Percentiles rank a stretch among this genome's conserved stretches.
phyloP scores from a whole-genome alignment of 192 early-diverging fungal genomes.

The Mortierella hygrophila region DNA sequence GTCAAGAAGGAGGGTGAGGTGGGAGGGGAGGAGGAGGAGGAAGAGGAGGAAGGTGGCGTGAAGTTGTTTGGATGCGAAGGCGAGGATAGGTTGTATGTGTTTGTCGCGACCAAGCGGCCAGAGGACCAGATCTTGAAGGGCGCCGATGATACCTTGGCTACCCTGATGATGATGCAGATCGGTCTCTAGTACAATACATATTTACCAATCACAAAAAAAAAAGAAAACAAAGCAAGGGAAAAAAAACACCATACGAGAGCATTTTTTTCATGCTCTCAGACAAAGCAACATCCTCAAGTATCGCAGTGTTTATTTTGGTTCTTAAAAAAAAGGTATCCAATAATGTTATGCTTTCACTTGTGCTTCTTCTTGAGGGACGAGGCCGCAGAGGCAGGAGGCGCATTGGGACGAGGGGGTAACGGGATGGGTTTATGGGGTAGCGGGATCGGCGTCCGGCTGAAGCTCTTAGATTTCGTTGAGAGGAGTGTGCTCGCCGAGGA shows the following conservation, averaged over 20 bases:
- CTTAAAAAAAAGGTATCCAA: background rate
- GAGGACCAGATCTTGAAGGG: slow-evolving; percentile 46
- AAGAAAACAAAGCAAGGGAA: background rate
- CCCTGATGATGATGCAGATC: slow-evolving; percentile 59
- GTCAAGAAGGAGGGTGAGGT: background rate
- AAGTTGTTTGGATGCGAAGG: slow-evolving; percentile 58
- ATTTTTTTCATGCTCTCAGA: too few relatives aligned
- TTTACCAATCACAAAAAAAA: background rate
- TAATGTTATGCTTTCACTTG: slow-evolving; percentile 11
- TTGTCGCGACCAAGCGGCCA: slow-evolving; percentile 53
- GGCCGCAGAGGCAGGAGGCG: background rate
- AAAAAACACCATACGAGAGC: background rate
- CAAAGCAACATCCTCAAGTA: too few relatives aligned
- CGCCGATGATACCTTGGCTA: slow-evolving; percentile 64
- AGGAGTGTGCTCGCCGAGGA: background rate
- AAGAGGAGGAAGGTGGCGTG: background rate
- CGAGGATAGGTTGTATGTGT: slow-evolving; percentile 46
- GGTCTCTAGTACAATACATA: slow-evolving; percentile 15
- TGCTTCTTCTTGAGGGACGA: slow-evolving; percentile 40
- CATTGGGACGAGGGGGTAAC: slow-evolving; percentile 26
- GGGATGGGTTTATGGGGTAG: slow-evolving; percentile 46
- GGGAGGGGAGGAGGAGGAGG: background rate
- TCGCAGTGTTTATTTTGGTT: background rate
- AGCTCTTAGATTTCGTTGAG: slow-evolving; percentile 13
- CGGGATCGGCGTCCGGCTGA: slow-evolving; percentile 32